Base-by-base conservation (phyloP, 1,139 yeast species). In the Entelexis sorbosivorans region DNA sequence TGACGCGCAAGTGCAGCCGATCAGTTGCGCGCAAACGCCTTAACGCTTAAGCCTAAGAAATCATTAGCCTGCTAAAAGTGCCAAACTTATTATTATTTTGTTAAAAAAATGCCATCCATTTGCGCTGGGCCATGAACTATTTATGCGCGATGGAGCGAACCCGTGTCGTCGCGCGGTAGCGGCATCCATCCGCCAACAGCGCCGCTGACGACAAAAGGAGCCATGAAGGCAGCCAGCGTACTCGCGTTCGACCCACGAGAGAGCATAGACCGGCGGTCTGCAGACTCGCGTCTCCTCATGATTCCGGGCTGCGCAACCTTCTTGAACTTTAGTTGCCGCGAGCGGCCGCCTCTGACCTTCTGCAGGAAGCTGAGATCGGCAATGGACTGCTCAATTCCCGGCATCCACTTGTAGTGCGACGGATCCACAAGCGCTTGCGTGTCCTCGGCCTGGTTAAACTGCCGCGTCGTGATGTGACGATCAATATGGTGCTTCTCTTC, bases 151-250 rank as follows among this genome's bases (percentile, higher is more conserved):
- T 29, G 31, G n/a, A 43, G 13, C 14, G 31, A 26, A 14, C 40
- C 28, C 2, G 42, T n/a, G 14, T 34, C 45, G n/a, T 44, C 47
- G 32, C 38, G 39, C 1, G 44, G 53, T 2, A 33, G 42, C 3
- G 58, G 60, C 22, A 49, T 44, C 60, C 60, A 58, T 14, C 60
- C 79, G 16, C 77, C 79, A 39, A 75, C 72, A 5, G 79, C 78
- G 33, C 79, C 79, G 19, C 77, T 76, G 13, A 75, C 76, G 49
- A 74, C 67, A 7, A 75, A 71, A 0, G 79, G 79, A 3, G 74
- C 76, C 73, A 75, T 71, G 54, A 74, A 62, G 0, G 77, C 77
- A n/a, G 74, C 72, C 35, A 73, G 61, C 16, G 58, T 53, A 42
- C 53, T 46, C 14, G 47, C 43, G 8, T 49, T 51, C n/a, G 60